A percentile compares a stretch with the other conserved stretches of the same genome.
Evolutionary conservation across 768 basidiomycete species (phyloP).

Genomic region (Gymnopilus junonius): DNA sequence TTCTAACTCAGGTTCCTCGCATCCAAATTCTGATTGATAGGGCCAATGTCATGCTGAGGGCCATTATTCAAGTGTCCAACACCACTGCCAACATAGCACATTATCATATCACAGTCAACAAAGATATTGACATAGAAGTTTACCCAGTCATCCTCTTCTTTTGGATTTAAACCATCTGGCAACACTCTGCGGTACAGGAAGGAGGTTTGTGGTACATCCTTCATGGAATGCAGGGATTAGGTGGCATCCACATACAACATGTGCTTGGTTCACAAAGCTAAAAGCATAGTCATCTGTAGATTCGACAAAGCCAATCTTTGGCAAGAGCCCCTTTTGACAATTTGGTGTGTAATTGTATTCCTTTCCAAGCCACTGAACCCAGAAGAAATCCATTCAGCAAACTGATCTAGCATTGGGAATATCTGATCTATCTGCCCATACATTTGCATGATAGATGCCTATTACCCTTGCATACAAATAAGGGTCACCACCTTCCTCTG

Average conservation of each 20-base stretch:
- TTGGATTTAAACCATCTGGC: slow-evolving; percentile 2
- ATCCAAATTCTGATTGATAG: not conserved
- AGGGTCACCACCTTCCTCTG: slow-evolving; percentile 13
- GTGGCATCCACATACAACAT: slow-evolving; percentile 36
- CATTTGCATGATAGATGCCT: slow-evolving; percentile 24
- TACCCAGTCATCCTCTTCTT: slow-evolving; percentile 21
- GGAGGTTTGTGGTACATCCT: slow-evolving; percentile 17
- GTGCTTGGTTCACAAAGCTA: slow-evolving; percentile 37
- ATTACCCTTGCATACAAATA: slow-evolving; percentile 31
- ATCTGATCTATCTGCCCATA: slow-evolving; percentile 17
- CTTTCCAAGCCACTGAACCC: slow-evolving; percentile 41
- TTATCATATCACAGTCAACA: slow-evolving; percentile 44
- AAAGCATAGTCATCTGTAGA: slow-evolving; percentile 29
- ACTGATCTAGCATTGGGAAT: slow-evolving; percentile 2
- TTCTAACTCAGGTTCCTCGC: slow-evolving; percentile 3
- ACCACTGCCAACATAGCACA: slow-evolving; percentile 19
- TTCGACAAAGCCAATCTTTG: slow-evolving; percentile 40
- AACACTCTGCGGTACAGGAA: not conserved
- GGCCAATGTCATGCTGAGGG: not conserved
- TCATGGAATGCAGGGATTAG: slow-evolving; percentile 35
- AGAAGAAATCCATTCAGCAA: slow-evolving; percentile 42
- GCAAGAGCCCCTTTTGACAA: slow-evolving; percentile 32
- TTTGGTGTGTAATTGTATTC: slow-evolving; percentile 31
- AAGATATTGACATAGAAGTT: slow-evolving; percentile 42
- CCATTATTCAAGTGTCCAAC: slow-evolving; percentile 10